Percentiles rank a stretch among this genome's conserved stretches.
These are phyloP conservation scores for Echinosophora koreensis DNA, from an alignment of 306 rosid species.

Conservation along the genomic window DNA sequence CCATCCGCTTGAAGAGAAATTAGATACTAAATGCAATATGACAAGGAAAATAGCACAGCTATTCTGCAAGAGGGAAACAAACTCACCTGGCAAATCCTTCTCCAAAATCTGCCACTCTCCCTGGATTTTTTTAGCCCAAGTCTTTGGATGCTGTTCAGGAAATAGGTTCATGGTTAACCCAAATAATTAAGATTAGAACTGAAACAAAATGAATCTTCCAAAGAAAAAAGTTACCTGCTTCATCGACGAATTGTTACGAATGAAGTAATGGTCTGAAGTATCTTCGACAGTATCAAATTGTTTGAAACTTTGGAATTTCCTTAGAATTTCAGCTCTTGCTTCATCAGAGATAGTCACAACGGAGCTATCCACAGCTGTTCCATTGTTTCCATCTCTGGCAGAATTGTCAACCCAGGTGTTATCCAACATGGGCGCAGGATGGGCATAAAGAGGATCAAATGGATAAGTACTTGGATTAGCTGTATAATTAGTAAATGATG, in stretches of 20 bases:
- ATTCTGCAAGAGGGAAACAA: conserved; percentile 26
- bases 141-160: conserved; percentile 66
- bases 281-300: conserved; percentile 83
- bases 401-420: conserved; percentile 49
- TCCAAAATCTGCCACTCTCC: conserved; percentile 86
- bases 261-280: conserved; percentile 72
- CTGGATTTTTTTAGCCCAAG: conserved; percentile 80
- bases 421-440: conserved; percentile 47
- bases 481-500: no score
- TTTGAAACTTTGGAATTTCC: conserved; percentile 68
- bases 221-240: conserved; percentile 52
- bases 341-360: conserved; percentile 45
- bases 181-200: conserved; percentile 21
- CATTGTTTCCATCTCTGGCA: conserved; percentile 39
- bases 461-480: conserved; percentile 44
- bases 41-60: conserved; percentile 32
- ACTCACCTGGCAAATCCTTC: conserved; percentile 83
- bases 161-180: conserved; percentile 26
- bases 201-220: conserved; percentile 13
- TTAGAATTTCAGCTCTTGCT: conserved; percentile 58
- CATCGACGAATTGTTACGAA: conserved; percentile 37
- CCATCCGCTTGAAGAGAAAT: conserved; percentile 28
- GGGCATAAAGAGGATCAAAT: conserved; percentile 39
- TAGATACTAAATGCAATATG: not conserved
- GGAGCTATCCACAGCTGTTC: conserved; percentile 39